A percentile compares a stretch with the other conserved stretches of the same genome.
These are phyloP conservation scores for Cucurbita ficifolia DNA, from an alignment of 306 rosid species.

Conservation along the genomic window DNA sequence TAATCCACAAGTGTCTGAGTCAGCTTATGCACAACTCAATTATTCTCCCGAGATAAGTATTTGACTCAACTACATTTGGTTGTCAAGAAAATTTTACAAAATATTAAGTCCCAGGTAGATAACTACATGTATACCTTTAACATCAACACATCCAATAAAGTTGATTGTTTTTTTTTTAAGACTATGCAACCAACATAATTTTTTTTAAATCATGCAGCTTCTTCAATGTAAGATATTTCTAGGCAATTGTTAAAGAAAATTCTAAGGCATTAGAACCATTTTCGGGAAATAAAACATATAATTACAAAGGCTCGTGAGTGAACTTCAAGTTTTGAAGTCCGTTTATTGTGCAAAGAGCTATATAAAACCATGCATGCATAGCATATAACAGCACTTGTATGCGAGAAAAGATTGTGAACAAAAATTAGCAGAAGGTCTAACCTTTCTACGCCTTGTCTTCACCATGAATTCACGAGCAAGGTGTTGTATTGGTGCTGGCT, in stretches of 20 bases:
- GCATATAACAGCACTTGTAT: background rate
- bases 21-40: too few species aligned
- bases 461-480: conserved; percentile 99
- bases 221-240: too few species aligned
- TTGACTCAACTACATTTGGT: too few species aligned
- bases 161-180: too few species aligned
- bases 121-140: too few species aligned
- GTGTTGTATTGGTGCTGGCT: conserved; percentile 96
- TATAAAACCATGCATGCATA: background rate
- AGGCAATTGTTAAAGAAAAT: background rate
- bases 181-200: too few species aligned
- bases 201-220: too few species aligned
- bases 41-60: too few species aligned
- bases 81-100: too few species aligned
- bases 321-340: background rate
- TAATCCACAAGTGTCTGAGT: too few species aligned
- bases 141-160: too few species aligned
- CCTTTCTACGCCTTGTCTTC: conserved; percentile 97
- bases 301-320: background rate
- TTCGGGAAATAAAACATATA: background rate
- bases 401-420: background rate
- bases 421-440: conserved; percentile 8
- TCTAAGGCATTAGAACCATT: background rate
- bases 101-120: too few species aligned
- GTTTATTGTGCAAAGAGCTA: background rate